phyloP scores from a whole-genome alignment of 495 filamentous ascomycete species.

The Bathelium albidoporum region DNA sequence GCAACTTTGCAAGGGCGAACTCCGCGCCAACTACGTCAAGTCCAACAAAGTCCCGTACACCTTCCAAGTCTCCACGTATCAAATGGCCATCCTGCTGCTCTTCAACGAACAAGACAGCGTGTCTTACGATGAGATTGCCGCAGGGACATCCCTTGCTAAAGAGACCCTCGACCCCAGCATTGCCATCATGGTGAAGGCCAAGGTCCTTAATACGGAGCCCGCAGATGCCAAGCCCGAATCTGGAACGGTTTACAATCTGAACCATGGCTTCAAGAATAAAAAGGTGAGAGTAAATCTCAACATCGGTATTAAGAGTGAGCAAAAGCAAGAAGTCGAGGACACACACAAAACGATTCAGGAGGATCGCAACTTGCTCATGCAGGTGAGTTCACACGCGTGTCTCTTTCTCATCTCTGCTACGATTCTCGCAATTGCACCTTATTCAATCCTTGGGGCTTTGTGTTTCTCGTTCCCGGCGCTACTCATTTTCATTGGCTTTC shows the following conservation, averaged over 20 bases:
- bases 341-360: constrained; percentile 99
- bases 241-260: constrained; percentile 66
- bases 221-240: constrained; percentile 65
- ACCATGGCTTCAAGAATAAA: constrained; percentile 94
- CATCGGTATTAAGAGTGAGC: constrained; percentile 84
- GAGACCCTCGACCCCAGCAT: constrained; percentile 81
- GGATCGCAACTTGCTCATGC: constrained; percentile 88
- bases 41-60: constrained; percentile 82
- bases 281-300: constrained; percentile 96
- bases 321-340: constrained; percentile 88
- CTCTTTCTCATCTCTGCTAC: too few species aligned
- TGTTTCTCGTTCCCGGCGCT: too few species aligned
- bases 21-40: constrained; percentile 87
- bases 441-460: too few species aligned
- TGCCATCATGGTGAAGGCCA: constrained; percentile 78
- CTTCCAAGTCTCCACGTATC: constrained; percentile 94
- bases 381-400: too few species aligned
- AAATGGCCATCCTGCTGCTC: constrained; percentile 92
- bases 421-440: too few species aligned
- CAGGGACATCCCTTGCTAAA: constrained; percentile 62
- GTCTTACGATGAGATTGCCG: constrained; percentile 75
- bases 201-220: constrained; percentile 60
- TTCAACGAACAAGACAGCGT: constrained; percentile 89
- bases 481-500: too few species aligned
- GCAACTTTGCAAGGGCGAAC: constrained; percentile 95